Base-by-base conservation (phyloP, 140 eudicot genomes). In the Eryngium alpinum region DNA sequence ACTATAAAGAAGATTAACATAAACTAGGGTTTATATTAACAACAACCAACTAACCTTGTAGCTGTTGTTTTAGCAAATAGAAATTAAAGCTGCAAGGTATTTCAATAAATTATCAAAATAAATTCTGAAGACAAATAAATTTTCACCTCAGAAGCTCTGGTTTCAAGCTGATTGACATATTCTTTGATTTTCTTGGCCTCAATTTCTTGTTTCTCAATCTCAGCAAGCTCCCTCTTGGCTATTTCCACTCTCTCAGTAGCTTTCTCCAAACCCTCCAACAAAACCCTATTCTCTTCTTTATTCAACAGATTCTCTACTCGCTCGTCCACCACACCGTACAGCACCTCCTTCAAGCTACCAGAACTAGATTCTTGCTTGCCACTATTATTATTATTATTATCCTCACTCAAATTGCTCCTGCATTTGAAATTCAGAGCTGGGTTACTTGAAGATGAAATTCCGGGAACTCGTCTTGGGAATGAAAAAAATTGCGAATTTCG, bases 251-350 rank as follows among this genome's bases (percentile, higher is more conserved):
- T 88, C 77, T 77, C 84, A 9, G 93, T 78, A 19, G 99, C 98
- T 80, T 90, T 80, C 75, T 91, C 97, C 82, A 95, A 86, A 79
- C 95, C 97, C 83, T 93, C 96, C 29, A 95, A 81, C 89, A 95
- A 67, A 77, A 43, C 97, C 86, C 81, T 87, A 77, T 92, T 95
- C 86, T 95, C 99, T 77, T 95, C 91, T 66, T 75, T 90, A 49
- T 81, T 84, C 81, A 90, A 56, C 6, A 90, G 79, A 25, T 87
- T 84, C 71, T 86, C 92, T 6, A 95, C 97, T 19, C 90, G 86
- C 76, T 91, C 87, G 86, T 85, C 97, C 76, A 93, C 92, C 85
- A 95, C 88, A 11, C 91, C 92, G 16, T 97, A 88, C 75, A 92
- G 46, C 73, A 87, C 70, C 16, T 89, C 92, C 87, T 89, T 91